Evolutionary conservation across 106 monocot species (phyloP).

Genomic region (Acanthochlamys bracteata): DNA sequence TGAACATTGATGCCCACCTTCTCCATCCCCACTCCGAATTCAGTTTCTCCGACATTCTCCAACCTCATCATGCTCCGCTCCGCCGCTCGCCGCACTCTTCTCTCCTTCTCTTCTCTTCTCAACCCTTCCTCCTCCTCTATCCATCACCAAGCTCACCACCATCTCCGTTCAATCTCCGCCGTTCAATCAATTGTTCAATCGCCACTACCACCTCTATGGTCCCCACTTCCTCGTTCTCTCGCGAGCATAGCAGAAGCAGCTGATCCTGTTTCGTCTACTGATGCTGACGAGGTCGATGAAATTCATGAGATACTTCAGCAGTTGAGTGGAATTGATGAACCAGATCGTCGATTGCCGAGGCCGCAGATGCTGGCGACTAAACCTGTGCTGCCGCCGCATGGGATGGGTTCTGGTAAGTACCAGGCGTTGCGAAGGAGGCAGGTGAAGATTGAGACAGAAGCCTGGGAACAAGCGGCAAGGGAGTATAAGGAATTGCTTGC

Average conservation of each 20-base stretch:
- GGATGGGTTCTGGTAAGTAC: constrained; percentile 39
- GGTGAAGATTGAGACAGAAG: constrained; percentile 82
- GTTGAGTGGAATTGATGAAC: constrained; percentile 6
- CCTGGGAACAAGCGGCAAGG: constrained; percentile 88
- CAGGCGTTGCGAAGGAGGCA: constrained; percentile 41
- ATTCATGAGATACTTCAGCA: constrained; percentile 29
- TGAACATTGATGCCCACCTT: background rate
- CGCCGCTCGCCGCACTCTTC: background rate
- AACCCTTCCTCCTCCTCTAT: background rate
- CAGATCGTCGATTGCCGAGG: background rate
- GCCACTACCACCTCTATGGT: background rate
- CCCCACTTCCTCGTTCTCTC: background rate
- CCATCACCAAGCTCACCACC: background rate
- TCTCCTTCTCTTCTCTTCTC: background rate
- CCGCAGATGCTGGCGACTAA: background rate
- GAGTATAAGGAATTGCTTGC: constrained; percentile 75
- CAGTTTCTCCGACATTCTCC: background rate
- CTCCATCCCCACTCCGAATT: background rate
- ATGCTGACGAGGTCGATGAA: constrained; percentile 38
- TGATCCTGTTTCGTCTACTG: constrained; percentile 39
- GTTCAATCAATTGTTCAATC: background rate
- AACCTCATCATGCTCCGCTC: background rate
- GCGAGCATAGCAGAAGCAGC: constrained; percentile 40
- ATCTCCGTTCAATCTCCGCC: background rate
- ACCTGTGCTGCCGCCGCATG: constrained; percentile 2